Evolutionary conservation across 1,284 basidiomycete species (phyloP), one percentile per base, ranked within the genome.

Genomic region (Meripilus lineatus): DNA sequence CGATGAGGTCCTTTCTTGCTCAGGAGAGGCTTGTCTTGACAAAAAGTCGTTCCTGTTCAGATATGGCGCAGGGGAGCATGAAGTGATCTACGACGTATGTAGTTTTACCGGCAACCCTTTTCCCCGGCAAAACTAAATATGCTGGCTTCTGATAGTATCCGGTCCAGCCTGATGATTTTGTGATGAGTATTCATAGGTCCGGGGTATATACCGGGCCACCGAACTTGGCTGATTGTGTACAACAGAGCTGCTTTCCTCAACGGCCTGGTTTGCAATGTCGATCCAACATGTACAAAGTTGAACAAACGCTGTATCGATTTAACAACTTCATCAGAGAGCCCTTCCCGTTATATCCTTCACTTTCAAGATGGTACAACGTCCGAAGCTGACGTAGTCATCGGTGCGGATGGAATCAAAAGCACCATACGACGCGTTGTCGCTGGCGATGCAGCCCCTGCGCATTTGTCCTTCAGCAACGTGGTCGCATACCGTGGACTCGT

Each of bases 81-180:
- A 36, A 17, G 11, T 11, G 10, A 36, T 36, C 34, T 36, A 36
- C 18, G 34, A 36, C 10, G 34, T 36, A 20, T 14, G 34, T n/a
- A n/a, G n/a, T n/a, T n/a, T n/a, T n/a, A n/a, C n/a, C n/a, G n/a
- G n/a, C n/a, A n/a, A n/a, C n/a, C n/a, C n/a, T n/a, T n/a, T n/a
- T n/a, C n/a, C n/a, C n/a, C 20, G 7, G 15, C 13, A 45, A 21
- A 75, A 71, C 66, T 79, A 39, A 81, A 81, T 52, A 56, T 81
- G 7, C 75, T 79, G 7, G 67, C 70, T 0, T 79, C n/a, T n/a
- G 18, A 18, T 8, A 36, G 34, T 36, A 36, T 18, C 34, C 34
- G 10, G 8, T 36, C 10, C 10, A 18, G 18, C 34, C 8, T 10
- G 34, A 36, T 14, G 34, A 36, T 18, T 20, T 11, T 36, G 34